Evolutionary conservation across 2,329 filamentous ascomycete species (phyloP), one percentile per base, ranked within the genome.

Genomic region (Blumeriella jaapii): DNA sequence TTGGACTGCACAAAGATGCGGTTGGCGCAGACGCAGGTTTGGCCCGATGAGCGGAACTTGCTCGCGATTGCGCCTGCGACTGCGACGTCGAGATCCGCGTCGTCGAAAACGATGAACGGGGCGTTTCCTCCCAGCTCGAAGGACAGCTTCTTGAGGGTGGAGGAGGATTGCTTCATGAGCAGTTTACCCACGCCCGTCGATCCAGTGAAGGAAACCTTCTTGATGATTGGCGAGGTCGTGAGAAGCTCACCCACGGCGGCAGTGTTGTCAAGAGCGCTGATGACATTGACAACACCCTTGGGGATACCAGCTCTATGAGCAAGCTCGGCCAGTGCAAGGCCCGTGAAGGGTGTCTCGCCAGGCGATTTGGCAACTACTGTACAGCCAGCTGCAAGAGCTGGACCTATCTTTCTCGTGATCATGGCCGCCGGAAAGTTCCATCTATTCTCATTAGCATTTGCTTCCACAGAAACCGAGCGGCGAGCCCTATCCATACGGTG

Each of bases 31-130:
- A 96, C 87, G 59, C 91, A 98, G 0, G 91, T 96, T 67, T 98
- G 91, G 22, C 91, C 91, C 0, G 84, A 93, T 23, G 80, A 85
- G 36, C 91, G 81, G 74, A 96, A 96, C 60, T 96, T 98, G 53
- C 75, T 87, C 15, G 78, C 65, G 35, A 96, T 72, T 30, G 86
- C 86, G 16, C 87, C 89, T 0, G 74, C 64, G 1, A 96, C 85
- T 2, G 91, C 91, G 4, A 67, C 63, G 40, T 95, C 87, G 13
- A 96, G 63, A 55, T 96, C 84, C 13, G 89, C 83, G 53, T 96
- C 89, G 53, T 96, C 86, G 54, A 96, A 96, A 20, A 96, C 85
- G 47, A 96, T 95, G 57, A 95, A 93, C 1, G 89, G 89, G 0
- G 89, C 83, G 57, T 96, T 96, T 30, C 89, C 91, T 36, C 89